Base-by-base conservation (phyloP, 169 alveolate genomes). In the Plasmodium chabaudi region DNA sequence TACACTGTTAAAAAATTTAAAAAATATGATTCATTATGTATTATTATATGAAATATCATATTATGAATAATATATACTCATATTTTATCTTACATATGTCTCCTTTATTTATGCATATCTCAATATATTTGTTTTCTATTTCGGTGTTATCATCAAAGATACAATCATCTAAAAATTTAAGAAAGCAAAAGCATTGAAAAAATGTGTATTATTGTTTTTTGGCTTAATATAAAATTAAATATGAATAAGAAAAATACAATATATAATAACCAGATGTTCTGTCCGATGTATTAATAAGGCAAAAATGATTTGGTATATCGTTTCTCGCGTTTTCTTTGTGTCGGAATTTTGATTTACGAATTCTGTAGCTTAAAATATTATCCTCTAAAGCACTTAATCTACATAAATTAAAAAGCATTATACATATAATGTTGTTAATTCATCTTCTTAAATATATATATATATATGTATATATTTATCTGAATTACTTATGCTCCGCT, bases 241-340 rank as follows among this genome's bases (percentile, higher is more conserved):
- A 61, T n/a, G 51, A 74, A 65, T 74, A 46, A 59, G 39, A 57
- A 72, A 34, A 72, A 57, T 27, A 56, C 34, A 25, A 74, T n/a
- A n/a, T 51, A 21, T 53, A 49, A 9, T 65, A 65, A 79, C 89
- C 89, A 53, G 9, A 19, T 53, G 55, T 79, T 44, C 82, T 79
- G 23, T 67, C 79, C 12, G 49, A 27, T 51, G 89, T 79, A 21
- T 79, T 65, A 51, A 79, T 25, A 67, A 79, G 79, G 67, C 89
- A 79, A 56, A 79, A 79, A 56, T 79, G 89, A n/a, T 60, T 67
- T 68, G 89, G 89, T 17, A 79, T 79, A 46, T 79, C 89, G 42
- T 67, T n/a, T 65, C 84, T 64, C 13, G 57, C 46, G 13, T 67
- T 79, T 25, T 23, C 56, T 69, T 79, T 65, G 39, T 51, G 23